Evolutionary conservation across 768 basidiomycete species (phyloP), one percentile per base, ranked within the genome.

Genomic region (Crucibulum laeve): DNA sequence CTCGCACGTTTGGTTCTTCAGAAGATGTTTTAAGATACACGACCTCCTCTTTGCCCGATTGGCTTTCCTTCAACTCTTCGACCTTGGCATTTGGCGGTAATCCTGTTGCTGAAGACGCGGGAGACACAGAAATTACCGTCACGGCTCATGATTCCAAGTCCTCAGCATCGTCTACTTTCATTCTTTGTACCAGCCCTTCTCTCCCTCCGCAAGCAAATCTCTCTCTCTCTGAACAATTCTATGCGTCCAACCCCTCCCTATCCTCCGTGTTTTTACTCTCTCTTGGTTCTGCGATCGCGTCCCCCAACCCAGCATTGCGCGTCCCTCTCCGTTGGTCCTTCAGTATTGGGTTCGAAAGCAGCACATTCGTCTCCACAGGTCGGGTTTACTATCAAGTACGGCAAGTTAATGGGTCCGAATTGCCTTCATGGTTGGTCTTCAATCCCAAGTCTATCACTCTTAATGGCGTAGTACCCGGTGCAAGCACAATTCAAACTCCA

Each of bases 291-390:
- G 77, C 82, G 11, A 64, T 90, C 23, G 54, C 58, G 22, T 70
- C 68, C 13, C 53, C 61, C 36, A 68, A 63, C 38, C 82, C 83
- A 43, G 68, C 74, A 38, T 58, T 96, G 43, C 72, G 91, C 40
- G 77, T 95, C 7, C 91, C 91, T 1, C 78, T 78, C 5, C 62
- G 68, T 35, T 95, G 92, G 91, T 89, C 88, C 0, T 97, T 95
- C 66, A 91, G 89, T 54, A 76, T 97, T 45, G 94, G 93, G 11
- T 79, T 96, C 53, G 64, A 81, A 40, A 69, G 76, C 46, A 67
- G 75, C 25, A 92, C 87, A 2, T 84, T 82, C 60, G 46, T 57
- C 2, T 66, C 74, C 23, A 45, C 61, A 13, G 63, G 74, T 25
- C 65, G 64, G 21, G 52, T 88, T 28, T 84, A 58, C 56, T 92